Evolutionary conservation across 1,284 basidiomycete genomes (phyloP), one percentile per base, ranked within the genome.

Genomic region (Austropuccinia psidii): DNA sequence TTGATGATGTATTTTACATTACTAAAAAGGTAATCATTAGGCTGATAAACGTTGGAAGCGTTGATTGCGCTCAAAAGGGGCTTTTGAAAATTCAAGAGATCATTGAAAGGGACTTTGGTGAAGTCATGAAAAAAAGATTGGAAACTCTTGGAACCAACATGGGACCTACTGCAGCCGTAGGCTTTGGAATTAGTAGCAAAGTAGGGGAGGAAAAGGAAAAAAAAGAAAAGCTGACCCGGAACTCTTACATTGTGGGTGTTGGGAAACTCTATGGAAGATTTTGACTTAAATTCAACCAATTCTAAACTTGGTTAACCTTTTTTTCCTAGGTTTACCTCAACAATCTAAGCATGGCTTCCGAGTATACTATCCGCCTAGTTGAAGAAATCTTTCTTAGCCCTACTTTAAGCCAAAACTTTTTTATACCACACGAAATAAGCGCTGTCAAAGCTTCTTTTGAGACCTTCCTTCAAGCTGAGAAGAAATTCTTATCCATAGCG

Each of bases 1-100:
- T 94, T 0, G 93, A 97, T 79, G 93, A 97, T 77, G 90, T 89
- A 1, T 97, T 97, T 82, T 97, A 94, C 81, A 89, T 97, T 72
- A 83, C 96, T 75, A 96, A 94, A 81, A 84, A 88, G 3, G 88
- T 93, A 1, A 83, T 93, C 4, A 83, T 86, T 19, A 85, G 93
- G 11, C 82, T 91, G 35, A 79, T 94, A 19, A 88, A 88, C 0
- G 89, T 88, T 0, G 91, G 90, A 0, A 88, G 88, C 2, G 76
- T 87, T 0, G 79, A 79, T 2, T 86, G 85, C 1, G 84, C 93
- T 1, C 83, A 85, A 69, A 83, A 82, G 21, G 87, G 87, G 75
- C 82, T 87, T 2, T 84, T 85, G 24, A 86, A 85, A 64, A 83
- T 96, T 13, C 83, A 85, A 64, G 87, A 88, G 8, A 85, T 90